Base-by-base conservation (phyloP, 495 filamentous ascomycete species). In the Aspergillus homomorphus region DNA sequence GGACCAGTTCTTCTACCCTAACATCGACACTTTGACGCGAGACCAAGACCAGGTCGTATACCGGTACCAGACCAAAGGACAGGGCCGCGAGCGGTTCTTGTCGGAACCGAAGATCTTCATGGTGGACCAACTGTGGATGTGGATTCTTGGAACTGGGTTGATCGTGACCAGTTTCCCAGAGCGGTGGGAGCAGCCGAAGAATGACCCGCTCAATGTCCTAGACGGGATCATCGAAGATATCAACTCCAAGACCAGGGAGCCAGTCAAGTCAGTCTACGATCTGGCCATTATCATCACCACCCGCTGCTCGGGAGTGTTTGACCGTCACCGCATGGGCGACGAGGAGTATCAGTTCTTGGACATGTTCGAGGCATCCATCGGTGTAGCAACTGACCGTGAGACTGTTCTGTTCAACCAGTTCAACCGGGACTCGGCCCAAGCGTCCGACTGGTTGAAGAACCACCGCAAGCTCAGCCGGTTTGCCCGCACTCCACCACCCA, bases 111-210 rank as follows among this genome's bases (percentile, higher is more conserved):
- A 89, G 61, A 81, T 90, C 10, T 85, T 88, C 64, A 90, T 89
- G 86, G 87, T 90, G 4, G 87, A 89, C 63, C 86, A 89, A 64
- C 72, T 89, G 7, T 90, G 86, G 86, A 80, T 89, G 70, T 89
- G 84, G 84, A 75, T 88, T 20, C 64, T 89, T 8, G 86, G 87
- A 2, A 79, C 82, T 57, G 81, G 85, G 54, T 70, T 88, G 24
- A 83, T 89, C 50, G 76, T 89, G 26, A 89, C 87, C 1, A 77
- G 81, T 43, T 89, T 89, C 58, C 84, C 86, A 0, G 84, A 88
- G 58, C 80, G 86, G 8, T 89, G 86, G 85, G 79, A 87, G 12
- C 85, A 88, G 60, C 85, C 84, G 0, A 87, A 86, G 62, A 86
- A 88, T 56, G 85, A 89, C 54, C 75, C 77, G 3, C 79, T 87